phyloP scores from a whole-genome alignment of 768 basidiomycete genomes.

The Filobasidium wieringae region DNA sequence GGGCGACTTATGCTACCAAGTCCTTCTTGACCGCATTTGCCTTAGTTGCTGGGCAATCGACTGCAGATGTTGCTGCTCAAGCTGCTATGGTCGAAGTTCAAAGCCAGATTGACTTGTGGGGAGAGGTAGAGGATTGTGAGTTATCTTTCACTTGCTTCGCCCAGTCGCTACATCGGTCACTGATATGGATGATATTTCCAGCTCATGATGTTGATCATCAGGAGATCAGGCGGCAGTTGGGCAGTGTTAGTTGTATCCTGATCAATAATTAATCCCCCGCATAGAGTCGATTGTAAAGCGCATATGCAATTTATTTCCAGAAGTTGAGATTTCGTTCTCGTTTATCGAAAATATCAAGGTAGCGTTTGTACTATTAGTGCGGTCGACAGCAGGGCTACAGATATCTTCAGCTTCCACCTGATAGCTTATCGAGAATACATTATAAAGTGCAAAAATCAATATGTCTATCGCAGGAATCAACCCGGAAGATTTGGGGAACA shows the following conservation, averaged over 20 bases:
- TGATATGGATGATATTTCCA: conserved; percentile 34
- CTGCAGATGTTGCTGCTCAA: conserved; percentile 69
- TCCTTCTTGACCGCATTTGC: conserved; percentile 81
- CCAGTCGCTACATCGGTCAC: neutral
- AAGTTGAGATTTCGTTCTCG: no score
- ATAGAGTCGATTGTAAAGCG: neutral
- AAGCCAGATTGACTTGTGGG: conserved; percentile 94
- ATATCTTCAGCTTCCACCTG: no score
- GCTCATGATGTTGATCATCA: conserved; percentile 98
- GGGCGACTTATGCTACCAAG: conserved; percentile 77
- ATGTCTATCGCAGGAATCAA: conserved; percentile 49
- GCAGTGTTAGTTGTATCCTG: conserved; percentile 42
- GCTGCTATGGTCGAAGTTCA: conserved; percentile 85
- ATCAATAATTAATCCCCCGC: conserved; percentile 1
- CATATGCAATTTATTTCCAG: no score
- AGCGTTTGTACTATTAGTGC: no score
- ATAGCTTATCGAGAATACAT: no score
- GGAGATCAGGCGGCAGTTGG: conserved; percentile 75
- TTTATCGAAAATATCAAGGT: no score
- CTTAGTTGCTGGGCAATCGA: conserved; percentile 61
- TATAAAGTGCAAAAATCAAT: neutral
- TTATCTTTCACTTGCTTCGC: neutral
- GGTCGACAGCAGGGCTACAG: no score
- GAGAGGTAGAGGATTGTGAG: conserved; percentile 99
- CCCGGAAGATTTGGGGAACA: conserved; percentile 83